phyloP scores from a whole-genome alignment of 2,329 filamentous ascomycete genomes.

The Hysterium pulicare region DNA sequence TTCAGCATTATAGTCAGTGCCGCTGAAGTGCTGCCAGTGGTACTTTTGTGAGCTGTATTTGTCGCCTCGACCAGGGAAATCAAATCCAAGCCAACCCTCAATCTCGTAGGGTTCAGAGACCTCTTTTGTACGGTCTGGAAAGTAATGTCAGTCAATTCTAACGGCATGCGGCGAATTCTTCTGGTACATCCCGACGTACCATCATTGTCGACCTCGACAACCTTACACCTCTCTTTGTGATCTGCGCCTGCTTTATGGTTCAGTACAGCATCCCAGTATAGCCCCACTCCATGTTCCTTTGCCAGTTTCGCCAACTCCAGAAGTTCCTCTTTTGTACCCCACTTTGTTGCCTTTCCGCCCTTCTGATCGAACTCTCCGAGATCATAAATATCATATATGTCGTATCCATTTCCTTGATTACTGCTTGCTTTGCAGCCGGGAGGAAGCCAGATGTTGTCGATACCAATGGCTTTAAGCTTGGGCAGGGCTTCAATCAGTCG shows the following conservation, averaged over 20 bases:
- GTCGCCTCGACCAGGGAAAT: constrained; percentile 60
- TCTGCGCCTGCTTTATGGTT: constrained; percentile 72
- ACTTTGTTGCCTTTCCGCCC: constrained; percentile 61
- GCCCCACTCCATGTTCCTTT: constrained; percentile 51
- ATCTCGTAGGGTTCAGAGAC: constrained; percentile 59
- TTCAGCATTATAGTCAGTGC: constrained; percentile 62
- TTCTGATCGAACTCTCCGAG: constrained; percentile 73
- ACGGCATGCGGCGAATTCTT: too few species aligned
- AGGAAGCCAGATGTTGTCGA: constrained; percentile 59
- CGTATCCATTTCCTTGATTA: constrained; percentile 59
- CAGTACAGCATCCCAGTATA: constrained; percentile 69
- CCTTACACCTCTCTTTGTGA: constrained; percentile 58
- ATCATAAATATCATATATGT: constrained; percentile 65
- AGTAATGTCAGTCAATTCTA: neutral
- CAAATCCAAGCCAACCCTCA: constrained; percentile 65
- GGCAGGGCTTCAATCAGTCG: constrained; percentile 54
- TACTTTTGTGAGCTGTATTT: constrained; percentile 62
- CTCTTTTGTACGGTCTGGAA: constrained; percentile 54
- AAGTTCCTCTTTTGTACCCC: constrained; percentile 63
- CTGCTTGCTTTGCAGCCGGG: constrained; percentile 67
- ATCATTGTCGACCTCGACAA: constrained; percentile 60
- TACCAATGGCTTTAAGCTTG: constrained; percentile 56
- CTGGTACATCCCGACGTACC: too few species aligned
- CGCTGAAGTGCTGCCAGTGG: constrained; percentile 65
- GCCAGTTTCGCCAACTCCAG: constrained; percentile 51